Conservation (phyloP, 345 rosid genomes). For the Aquilaria sinensis region DNA sequence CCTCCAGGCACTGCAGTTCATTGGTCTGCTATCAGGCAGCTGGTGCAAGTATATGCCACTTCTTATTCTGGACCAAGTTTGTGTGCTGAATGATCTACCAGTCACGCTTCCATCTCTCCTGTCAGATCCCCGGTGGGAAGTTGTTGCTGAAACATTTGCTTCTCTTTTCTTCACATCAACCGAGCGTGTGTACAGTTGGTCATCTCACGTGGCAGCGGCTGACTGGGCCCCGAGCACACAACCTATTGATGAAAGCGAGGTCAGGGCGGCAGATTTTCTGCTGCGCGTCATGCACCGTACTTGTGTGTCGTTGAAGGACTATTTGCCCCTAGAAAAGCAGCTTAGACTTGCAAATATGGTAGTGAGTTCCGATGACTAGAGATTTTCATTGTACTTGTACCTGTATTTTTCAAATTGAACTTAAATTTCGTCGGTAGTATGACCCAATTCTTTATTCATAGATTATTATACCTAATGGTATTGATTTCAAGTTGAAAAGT, state of each 20-base stretch:
- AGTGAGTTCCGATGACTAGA: background rate
- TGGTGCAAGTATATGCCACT: slow-evolving; percentile 90
- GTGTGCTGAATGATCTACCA: slow-evolving; percentile 60
- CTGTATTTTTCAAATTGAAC: too few species aligned
- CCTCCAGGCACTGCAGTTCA: slow-evolving; percentile 54
- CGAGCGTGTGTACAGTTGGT: slow-evolving; percentile 57
- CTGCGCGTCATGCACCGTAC: slow-evolving; percentile 43
- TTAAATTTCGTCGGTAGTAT: too few species aligned
- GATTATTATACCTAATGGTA: too few species aligned
- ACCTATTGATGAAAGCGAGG: slow-evolving; percentile 43
- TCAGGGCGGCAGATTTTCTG: slow-evolving; percentile 29
- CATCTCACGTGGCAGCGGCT: slow-evolving; percentile 6
- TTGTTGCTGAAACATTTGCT: slow-evolving; percentile 40
- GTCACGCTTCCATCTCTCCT: slow-evolving; percentile 64
- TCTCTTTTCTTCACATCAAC: slow-evolving; percentile 49
- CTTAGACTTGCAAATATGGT: slow-evolving; percentile 55
- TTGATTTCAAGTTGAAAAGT: too few species aligned
- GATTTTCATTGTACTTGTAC: too few species aligned
- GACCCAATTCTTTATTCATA: too few species aligned
- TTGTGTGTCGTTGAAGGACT: slow-evolving; percentile 47
- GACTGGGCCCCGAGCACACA: slow-evolving; percentile 21
- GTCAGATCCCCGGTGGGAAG: slow-evolving; percentile 52
- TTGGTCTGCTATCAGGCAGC: slow-evolving; percentile 74
- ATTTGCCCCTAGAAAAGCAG: slow-evolving; percentile 73
- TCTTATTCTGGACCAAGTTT: slow-evolving; percentile 47